Evolutionary conservation across 2,329 filamentous ascomycete species (phyloP), one percentile per base, ranked within the genome.

Genomic region (Verticillium isaacii): DNA sequence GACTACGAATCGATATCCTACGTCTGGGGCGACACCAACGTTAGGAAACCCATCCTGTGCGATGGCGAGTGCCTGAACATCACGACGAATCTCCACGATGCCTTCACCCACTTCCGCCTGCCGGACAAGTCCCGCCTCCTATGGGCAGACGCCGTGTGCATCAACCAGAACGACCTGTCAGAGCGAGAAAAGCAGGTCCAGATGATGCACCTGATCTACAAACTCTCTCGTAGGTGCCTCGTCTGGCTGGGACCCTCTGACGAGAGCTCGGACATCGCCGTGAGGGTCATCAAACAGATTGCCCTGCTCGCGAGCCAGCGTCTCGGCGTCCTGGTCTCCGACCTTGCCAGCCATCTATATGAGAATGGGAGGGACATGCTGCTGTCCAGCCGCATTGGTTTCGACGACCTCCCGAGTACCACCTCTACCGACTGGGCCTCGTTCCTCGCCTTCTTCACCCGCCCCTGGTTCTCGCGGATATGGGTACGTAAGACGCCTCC

Each of bases 71-170:
- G 61, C 7, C 64, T 75, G 15, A 60, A 68, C 29, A 60, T 75
- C 12, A 75, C 73, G 23, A 61, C 61, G 58, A 74, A 71, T 61
- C 55, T 75, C 41, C 64, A 70, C 34, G 70, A 68, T 37, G 73
- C 73, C 29, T 66, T 75, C 23, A 62, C 56, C 14, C 69, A 72
- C 2, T 60, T 75, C 62, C 67, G 74, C 50, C 65, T 67, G 39
- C 54, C 65, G n/a, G 66, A 67, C n/a, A 37, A 39, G 29, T 63
- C 65, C 25, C 68, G 73, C 15, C 3, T 57, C 34, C 65, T 77
- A 6, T 77, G 74, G 74, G 72, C 74, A 3, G 74, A 77, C 56
- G 74, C 76, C 64, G 64, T 77, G 41, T 77, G 74, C 39, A 64
- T 64, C 54, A 62, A 64, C 29, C 62, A 64, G 57, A 32, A 37